Evolutionary conservation across 768 basidiomycete species (phyloP).

Genomic region (Pleurotus tuoliensis): DNA sequence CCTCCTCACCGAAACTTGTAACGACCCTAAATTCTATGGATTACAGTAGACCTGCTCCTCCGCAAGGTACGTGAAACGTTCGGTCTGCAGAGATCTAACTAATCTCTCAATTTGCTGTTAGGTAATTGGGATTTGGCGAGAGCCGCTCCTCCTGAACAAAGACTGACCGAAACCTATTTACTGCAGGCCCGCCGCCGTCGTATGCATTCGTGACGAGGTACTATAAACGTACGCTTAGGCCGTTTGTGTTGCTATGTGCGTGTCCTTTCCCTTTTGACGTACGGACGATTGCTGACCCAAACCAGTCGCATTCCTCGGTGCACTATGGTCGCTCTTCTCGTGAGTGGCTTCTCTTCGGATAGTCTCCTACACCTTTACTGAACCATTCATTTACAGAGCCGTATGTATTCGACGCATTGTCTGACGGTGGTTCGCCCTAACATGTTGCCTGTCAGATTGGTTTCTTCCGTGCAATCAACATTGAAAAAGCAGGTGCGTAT

Average conservation of each 20-base stretch:
- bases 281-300: slow-evolving; percentile 6
- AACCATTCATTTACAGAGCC: slow-evolving; percentile 20
- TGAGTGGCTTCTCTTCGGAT: slow-evolving; percentile 31
- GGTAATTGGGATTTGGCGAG: neutral
- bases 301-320: slow-evolving; percentile 40
- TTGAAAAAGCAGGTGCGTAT: slow-evolving; percentile 46
- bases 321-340: slow-evolving; percentile 62
- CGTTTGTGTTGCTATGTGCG: slow-evolving; percentile 48
- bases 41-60: slow-evolving; percentile 8
- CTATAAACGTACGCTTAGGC: slow-evolving; percentile 56
- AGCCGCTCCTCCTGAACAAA: neutral
- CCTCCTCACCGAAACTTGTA: too few species aligned
- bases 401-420: slow-evolving; percentile 19
- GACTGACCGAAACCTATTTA: slow-evolving; percentile 17
- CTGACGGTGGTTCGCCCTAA: too few species aligned
- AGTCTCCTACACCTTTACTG: neutral
- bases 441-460: slow-evolving; percentile 39
- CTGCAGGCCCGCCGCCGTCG: slow-evolving; percentile 40
- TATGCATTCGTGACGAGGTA: slow-evolving; percentile 57
- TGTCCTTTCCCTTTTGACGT: neutral
- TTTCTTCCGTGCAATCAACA: slow-evolving; percentile 51
- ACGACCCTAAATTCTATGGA: neutral
- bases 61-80: slow-evolving; percentile 5
- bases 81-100: too few species aligned
- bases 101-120: neutral